Evolutionary conservation across 192 early-diverging fungal species (phyloP).

Genomic region (Pilobolus umbonatus): DNA sequence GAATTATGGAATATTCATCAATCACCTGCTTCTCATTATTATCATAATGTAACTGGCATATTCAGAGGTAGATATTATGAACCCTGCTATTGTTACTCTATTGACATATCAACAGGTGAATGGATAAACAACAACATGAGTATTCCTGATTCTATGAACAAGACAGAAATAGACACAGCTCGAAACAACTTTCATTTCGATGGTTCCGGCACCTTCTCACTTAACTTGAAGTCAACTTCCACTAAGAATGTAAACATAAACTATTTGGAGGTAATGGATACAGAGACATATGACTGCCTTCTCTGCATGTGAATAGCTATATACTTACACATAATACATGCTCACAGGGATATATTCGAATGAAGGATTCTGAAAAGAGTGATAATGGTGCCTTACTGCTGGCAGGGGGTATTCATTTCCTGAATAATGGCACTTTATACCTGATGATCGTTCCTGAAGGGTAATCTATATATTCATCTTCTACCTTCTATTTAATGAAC

Average conservation of each 20-base stretch:
- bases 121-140: slow-evolving; percentile 22
- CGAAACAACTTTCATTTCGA: slow-evolving; percentile 21
- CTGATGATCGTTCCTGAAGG: slow-evolving; percentile 42
- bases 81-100: slow-evolving; percentile 2
- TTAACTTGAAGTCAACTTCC: slow-evolving; percentile 28
- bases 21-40: slow-evolving; percentile 33
- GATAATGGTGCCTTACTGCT: slow-evolving; percentile 41
- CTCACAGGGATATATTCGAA: slow-evolving; percentile 37
- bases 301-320: neutral
- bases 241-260: slow-evolving; percentile 43
- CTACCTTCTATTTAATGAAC: neutral
- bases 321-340: neutral
- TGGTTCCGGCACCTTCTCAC: slow-evolving; percentile 22
- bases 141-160: slow-evolving; percentile 8
- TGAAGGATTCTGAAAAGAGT: slow-evolving; percentile 42
- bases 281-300: neutral
- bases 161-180: slow-evolving; percentile 12
- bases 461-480: slow-evolving; percentile 15
- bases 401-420: slow-evolving; percentile 47
- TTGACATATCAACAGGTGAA: slow-evolving; percentile 15
- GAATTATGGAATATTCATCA: slow-evolving; percentile 13
- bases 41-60: slow-evolving; percentile 48
- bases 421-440: slow-evolving; percentile 48
- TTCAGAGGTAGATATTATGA: slow-evolving; percentile 35
- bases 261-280: slow-evolving; percentile 36